Conservation (phyloP, 768 basidiomycete genomes). For the Termitomyces sp. region DNA sequence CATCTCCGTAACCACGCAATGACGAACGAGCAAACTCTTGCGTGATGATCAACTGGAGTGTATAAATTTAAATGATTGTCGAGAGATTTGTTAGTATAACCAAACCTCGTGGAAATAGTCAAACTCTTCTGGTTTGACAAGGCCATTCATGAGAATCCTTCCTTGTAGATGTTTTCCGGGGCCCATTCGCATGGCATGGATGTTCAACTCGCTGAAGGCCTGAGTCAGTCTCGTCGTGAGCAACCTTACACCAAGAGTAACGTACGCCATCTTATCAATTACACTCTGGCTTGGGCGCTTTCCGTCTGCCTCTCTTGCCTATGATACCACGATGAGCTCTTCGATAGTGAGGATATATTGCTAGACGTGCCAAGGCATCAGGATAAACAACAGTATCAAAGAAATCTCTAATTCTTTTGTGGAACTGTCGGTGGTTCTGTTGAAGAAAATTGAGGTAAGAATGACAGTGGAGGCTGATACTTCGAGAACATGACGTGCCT, state of each 20-base stretch:
- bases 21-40: conserved; percentile 72
- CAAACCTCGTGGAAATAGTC: conserved; percentile 84
- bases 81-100: not conserved
- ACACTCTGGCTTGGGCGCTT: conserved; percentile 78
- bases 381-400: conserved; percentile 59
- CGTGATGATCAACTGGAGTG: conserved; percentile 64
- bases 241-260: conserved; percentile 38
- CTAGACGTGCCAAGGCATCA: conserved; percentile 27
- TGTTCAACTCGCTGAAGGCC: conserved; percentile 46
- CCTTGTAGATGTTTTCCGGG: conserved; percentile 92
- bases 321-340: not conserved
- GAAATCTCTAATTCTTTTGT: conserved; percentile 55
- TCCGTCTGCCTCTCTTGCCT: conserved; percentile 79
- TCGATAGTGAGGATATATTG: not conserved
- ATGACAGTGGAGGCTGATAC: not conserved
- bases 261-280: conserved; percentile 84
- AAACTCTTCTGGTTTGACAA: conserved; percentile 81
- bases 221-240: conserved; percentile 38
- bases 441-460: not conserved
- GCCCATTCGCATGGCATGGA: conserved; percentile 92
- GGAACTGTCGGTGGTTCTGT: conserved; percentile 52
- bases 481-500: conserved; percentile 32
- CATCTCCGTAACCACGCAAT: conserved; percentile 81
- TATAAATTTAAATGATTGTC: not conserved
- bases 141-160: conserved; percentile 70